phyloP scores from a whole-genome alignment of 306 rosid genomes.

The Cucurbita ficifolia region DNA sequence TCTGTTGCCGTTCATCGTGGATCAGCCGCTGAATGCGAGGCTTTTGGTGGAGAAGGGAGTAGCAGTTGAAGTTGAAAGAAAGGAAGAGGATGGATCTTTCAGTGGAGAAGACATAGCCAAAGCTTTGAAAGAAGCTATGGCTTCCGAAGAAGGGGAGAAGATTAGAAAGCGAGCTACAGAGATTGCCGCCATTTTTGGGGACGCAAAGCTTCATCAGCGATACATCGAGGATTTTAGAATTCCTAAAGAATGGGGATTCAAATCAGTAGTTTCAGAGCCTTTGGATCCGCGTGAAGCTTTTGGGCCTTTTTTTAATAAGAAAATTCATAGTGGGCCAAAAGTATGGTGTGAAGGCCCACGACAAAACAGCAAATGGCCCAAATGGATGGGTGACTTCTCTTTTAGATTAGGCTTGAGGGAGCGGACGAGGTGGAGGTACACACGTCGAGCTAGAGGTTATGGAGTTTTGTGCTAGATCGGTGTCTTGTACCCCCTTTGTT shows the following conservation, averaged over 20 bases:
- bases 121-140: conserved; percentile 15
- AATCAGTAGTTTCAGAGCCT: neutral
- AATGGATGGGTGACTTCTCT: too few species aligned
- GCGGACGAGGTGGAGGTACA: too few species aligned
- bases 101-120: conserved; percentile 19
- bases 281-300: too few species aligned
- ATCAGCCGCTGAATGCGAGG: conserved; percentile 32
- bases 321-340: too few species aligned
- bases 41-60: conserved; percentile 24
- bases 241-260: neutral
- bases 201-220: conserved; percentile 8
- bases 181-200: conserved; percentile 12
- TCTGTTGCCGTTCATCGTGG: conserved; percentile 19
- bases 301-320: too few species aligned
- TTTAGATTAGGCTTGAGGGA: too few species aligned
- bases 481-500: too few species aligned
- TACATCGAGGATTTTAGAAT: neutral
- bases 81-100: conserved; percentile 28
- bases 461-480: too few species aligned
- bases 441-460: too few species aligned
- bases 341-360: too few species aligned
- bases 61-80: conserved; percentile 19
- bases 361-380: too few species aligned
- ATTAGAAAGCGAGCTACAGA: conserved; percentile 16
- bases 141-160: conserved; percentile 23